Base-by-base conservation (phyloP, 108 stramenopile species). In the Chaetoceros tenuissimus region DNA sequence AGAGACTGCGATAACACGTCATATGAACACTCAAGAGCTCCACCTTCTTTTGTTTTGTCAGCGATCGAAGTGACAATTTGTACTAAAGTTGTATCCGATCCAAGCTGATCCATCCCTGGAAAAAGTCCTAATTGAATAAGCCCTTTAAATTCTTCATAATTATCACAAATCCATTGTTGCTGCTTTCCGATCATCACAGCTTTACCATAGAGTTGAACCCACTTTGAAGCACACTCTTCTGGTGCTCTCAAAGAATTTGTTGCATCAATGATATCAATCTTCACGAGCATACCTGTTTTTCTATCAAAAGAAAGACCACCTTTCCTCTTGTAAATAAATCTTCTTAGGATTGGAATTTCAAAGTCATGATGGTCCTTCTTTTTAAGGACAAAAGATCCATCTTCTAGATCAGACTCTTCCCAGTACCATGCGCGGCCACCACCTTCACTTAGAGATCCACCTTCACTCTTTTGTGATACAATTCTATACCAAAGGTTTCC, bases 401-500 rank as follows among this genome's bases (percentile, higher is more conserved):
- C 78, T 24, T 92, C 94, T 40, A 84, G 79, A 56, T 93, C 92
- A 34, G 85, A 81, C 76, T 88, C 87, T 48, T 87, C 83, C 74
- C 81, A 85, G 46, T 69, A 85, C 84, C 87, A 88, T 1, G 87
- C 77, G 0, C 85, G 74, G 8, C 81, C 87, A 34, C 85, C 89
- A 5, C 89, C 94, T 75, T 88, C 87, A 31, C 70, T 88, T 24
- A 90, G 66, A 59, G 75, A 78, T 7, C 86, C 87, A 28, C 89
- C 94, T 61, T 93, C 92, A 31, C 80, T 86, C 60, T 93, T 93
- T 63, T 93, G 92, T 3, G 82, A 81, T 3, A 87, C 80, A 54
- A 92, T 77, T 17, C 72, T 62, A 61, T 95, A 97, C 58, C 75
- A 97, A 3, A 97, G 66, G 30, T 74, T 68, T 3, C 85, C 82